Conservation (phyloP, 345 rosid species). For the Mallotus nudiflorus region DNA sequence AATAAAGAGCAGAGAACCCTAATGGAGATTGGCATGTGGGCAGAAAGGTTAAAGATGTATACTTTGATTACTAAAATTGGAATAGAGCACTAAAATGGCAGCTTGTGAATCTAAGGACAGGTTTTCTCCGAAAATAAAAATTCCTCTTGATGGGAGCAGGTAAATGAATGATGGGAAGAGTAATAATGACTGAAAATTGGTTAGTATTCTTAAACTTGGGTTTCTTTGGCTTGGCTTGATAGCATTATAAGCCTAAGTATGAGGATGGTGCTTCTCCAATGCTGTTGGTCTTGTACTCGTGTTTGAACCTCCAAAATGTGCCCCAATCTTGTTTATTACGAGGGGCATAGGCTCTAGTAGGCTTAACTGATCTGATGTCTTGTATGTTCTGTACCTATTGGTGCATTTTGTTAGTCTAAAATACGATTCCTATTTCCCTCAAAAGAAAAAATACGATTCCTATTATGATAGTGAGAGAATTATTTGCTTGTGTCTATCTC, state of each 20-base stretch:
- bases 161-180: background rate
- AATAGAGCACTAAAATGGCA: background rate
- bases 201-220: background rate
- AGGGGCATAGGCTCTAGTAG: too few relatives aligned
- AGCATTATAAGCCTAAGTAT: too few relatives aligned
- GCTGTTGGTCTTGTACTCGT: too few relatives aligned
- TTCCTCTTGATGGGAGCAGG: background rate
- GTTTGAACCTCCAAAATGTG: too few relatives aligned
- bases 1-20: too few relatives aligned
- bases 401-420: background rate
- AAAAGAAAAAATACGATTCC: background rate
- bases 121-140: background rate
- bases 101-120: background rate
- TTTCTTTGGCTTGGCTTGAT: too few relatives aligned
- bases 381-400: background rate
- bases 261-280: too few relatives aligned
- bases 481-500: conserved; percentile 3
- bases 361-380: background rate
- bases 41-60: too few relatives aligned
- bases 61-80: background rate
- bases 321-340: too few relatives aligned
- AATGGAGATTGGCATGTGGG: too few relatives aligned
- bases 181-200: background rate
- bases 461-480: background rate
- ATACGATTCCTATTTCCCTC: background rate